A percentile compares a stretch with the other conserved stretches of the same genome.
These are phyloP conservation scores for Candida tropicalis DNA, from an alignment of 1,139 yeast genomes.

Conservation along the genomic window DNA sequence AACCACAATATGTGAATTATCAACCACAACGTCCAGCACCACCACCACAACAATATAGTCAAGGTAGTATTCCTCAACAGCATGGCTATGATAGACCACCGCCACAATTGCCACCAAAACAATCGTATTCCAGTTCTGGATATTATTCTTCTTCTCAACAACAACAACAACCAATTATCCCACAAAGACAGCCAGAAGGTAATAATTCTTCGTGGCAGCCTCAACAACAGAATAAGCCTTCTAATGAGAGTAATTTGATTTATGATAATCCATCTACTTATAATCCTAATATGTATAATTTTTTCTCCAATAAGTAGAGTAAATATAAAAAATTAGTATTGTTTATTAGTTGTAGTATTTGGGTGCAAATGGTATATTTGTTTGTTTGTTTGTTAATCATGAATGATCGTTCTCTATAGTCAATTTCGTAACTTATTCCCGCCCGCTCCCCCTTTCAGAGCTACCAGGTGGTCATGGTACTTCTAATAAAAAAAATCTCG, in stretches of 20 bases:
- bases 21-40: conserved; percentile 14
- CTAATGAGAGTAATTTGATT: conserved; percentile 27
- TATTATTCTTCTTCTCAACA: neutral
- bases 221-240: conserved; percentile 8
- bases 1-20: conserved; percentile 1
- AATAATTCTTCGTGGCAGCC: conserved; percentile 9
- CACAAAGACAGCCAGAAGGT: conserved; percentile 4
- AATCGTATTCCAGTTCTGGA: conserved; percentile 1
- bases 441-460: neutral
- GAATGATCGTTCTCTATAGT: no score
- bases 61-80: neutral
- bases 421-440: no score
- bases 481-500: neutral
- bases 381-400: no score
- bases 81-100: conserved; percentile 13
- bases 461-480: neutral
- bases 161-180: conserved; percentile 1
- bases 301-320: conserved; percentile 27
- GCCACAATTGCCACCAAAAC: conserved; percentile 28
- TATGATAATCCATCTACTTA: conserved; percentile 53
- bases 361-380: neutral
- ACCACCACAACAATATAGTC: conserved; percentile 5
- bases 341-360: no score
- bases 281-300: conserved; percentile 51
- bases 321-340: no score